Evolutionary conservation across 2,329 filamentous ascomycete species (phyloP).

Genomic region (Alternaria ventricosa): DNA sequence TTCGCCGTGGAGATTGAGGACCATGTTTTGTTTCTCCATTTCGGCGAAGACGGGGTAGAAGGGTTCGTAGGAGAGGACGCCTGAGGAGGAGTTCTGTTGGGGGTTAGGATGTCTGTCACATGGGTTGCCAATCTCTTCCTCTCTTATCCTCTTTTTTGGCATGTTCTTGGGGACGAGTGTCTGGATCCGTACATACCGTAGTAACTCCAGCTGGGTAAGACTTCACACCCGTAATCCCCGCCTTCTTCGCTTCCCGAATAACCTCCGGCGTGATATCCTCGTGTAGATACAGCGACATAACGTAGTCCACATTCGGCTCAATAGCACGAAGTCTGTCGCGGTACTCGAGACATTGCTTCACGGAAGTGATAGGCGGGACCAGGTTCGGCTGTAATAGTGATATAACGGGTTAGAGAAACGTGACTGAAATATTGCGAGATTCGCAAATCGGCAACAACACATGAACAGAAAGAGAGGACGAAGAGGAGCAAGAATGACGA

Average conservation of each 20-base stretch:
- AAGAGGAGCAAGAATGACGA: no score
- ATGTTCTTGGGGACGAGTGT: no score
- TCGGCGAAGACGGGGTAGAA: conserved; percentile 85
- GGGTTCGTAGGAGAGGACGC: conserved; percentile 71
- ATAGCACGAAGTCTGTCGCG: conserved; percentile 52
- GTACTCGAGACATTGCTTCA: conserved; percentile 56
- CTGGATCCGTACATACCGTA: conserved; percentile 23
- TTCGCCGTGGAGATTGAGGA: conserved; percentile 95
- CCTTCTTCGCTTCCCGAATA: conserved; percentile 74
- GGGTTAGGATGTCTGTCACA: not conserved
- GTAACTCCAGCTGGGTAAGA: conserved; percentile 64
- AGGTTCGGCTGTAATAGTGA: conserved; percentile 55
- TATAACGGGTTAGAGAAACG: not conserved
- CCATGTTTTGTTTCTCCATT: conserved; percentile 82
- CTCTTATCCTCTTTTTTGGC: no score
- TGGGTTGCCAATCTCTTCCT: no score
- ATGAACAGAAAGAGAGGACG: not conserved
- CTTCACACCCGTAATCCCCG: conserved; percentile 76
- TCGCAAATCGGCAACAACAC: not conserved
- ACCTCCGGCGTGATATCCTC: conserved; percentile 56
- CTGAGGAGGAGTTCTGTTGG: conserved; percentile 63
- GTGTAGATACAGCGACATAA: conserved; percentile 61
- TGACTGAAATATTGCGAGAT: not conserved
- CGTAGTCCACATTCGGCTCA: conserved; percentile 57
- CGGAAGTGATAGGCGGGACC: conserved; percentile 58